Conservation (phyloP, 371 early-diverging fungal genomes). For the Mucor sp. region DNA sequence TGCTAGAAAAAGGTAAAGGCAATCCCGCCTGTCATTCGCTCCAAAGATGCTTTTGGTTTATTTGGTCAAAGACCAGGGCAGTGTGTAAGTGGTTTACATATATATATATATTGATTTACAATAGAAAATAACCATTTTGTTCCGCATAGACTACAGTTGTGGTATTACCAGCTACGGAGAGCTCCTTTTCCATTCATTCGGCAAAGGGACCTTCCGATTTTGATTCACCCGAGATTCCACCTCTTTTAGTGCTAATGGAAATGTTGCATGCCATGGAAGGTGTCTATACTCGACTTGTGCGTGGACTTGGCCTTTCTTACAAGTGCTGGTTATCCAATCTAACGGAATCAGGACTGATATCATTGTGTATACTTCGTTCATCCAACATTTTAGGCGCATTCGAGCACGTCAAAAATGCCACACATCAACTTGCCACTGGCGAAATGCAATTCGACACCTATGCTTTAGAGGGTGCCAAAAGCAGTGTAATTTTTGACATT, state of each 20-base stretch:
- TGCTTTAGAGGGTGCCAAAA: slow-evolving; percentile 58
- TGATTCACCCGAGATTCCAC: slow-evolving; percentile 52
- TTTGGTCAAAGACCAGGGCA: slow-evolving; percentile 47
- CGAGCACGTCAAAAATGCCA: slow-evolving; percentile 39
- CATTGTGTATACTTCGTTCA: slow-evolving; percentile 48
- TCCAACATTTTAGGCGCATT: slow-evolving; percentile 55
- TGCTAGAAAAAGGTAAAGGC: slow-evolving; percentile 1
- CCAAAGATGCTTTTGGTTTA: slow-evolving; percentile 47
- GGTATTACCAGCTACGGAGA: slow-evolving; percentile 56
- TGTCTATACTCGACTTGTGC: slow-evolving; percentile 56
- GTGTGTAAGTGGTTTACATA: slow-evolving; percentile 18
- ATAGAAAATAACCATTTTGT: neutral
- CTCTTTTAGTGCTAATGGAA: slow-evolving; percentile 54
- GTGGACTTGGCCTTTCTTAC: slow-evolving; percentile 61
- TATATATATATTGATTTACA: neutral
- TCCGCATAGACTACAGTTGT: slow-evolving; percentile 40
- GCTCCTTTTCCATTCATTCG: slow-evolving; percentile 50
- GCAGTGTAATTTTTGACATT: slow-evolving; percentile 54
- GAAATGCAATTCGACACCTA: slow-evolving; percentile 38
- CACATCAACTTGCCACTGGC: slow-evolving; percentile 36
- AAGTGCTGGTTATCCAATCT: slow-evolving; percentile 38
- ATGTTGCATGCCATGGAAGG: slow-evolving; percentile 55
- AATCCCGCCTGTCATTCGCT: slow-evolving; percentile 22
- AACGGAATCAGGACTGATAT: slow-evolving; percentile 46
- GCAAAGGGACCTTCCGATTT: slow-evolving; percentile 44